Evolutionary conservation across 352 stramenopile genomes (phyloP).

Genomic region (Pythium folliculosum): DNA sequence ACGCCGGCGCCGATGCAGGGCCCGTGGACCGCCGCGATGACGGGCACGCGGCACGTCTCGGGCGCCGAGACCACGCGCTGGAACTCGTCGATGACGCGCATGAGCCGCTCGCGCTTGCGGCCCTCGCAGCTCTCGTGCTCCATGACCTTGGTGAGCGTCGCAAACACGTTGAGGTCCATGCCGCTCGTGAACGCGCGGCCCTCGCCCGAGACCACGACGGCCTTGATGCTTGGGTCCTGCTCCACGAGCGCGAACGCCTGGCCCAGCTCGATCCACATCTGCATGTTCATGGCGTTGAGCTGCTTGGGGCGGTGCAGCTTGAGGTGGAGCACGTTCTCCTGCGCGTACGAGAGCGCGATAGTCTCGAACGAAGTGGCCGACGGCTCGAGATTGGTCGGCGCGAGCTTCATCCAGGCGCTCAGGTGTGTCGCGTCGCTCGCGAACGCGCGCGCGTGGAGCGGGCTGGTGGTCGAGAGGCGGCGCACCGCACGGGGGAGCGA

Average conservation of each 20-base stretch:
- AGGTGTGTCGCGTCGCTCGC: slow-evolving; percentile 53
- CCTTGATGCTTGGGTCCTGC: slow-evolving; percentile 61
- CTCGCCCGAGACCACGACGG: slow-evolving; percentile 77
- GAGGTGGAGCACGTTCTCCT: slow-evolving; percentile 69
- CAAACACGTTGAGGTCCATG: slow-evolving; percentile 90
- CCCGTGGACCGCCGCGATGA: slow-evolving; percentile 83
- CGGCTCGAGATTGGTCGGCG: slow-evolving; percentile 34
- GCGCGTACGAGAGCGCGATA: slow-evolving; percentile 40
- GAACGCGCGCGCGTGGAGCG: slow-evolving; percentile 14
- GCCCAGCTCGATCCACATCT: slow-evolving; percentile 85
- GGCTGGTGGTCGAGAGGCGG: neutral
- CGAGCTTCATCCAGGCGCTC: slow-evolving; percentile 54
- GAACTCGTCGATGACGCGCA: slow-evolving; percentile 79
- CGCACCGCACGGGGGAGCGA: slow-evolving; percentile 11
- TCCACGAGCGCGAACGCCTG: slow-evolving; percentile 72
- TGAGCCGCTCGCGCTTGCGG: slow-evolving; percentile 80
- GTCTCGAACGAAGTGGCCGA: slow-evolving; percentile 54
- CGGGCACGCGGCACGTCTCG: slow-evolving; percentile 81
- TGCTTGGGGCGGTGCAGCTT: slow-evolving; percentile 82
- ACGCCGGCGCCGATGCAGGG: slow-evolving; percentile 84
- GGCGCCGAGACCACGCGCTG: slow-evolving; percentile 84
- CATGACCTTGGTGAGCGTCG: slow-evolving; percentile 69
- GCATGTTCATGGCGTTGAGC: slow-evolving; percentile 90
- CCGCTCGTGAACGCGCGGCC: slow-evolving; percentile 84
- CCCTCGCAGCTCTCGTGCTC: slow-evolving; percentile 66